Conservation (phyloP, 2,329 filamentous ascomycete species). For the Ceratocystis albifundus region DNA sequence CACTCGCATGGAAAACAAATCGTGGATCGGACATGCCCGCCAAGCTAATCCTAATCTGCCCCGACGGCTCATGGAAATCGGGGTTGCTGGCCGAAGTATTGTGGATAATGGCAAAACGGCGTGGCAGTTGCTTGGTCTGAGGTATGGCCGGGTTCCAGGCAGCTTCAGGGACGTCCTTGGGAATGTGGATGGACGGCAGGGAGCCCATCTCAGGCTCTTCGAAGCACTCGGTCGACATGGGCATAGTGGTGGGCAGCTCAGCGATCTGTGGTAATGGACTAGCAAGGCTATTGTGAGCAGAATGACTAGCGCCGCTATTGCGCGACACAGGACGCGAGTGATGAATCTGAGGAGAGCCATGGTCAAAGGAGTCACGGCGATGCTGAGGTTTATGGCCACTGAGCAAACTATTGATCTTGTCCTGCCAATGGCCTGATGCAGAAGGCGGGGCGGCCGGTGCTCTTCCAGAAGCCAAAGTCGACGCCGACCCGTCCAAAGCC, state of each 20-base stretch:
- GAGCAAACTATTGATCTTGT: conserved; percentile 69
- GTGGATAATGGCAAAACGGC: conserved; percentile 37
- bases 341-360: neutral
- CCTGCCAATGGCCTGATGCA: conserved; percentile 50
- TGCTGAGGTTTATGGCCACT: conserved; percentile 35
- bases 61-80: conserved; percentile 29
- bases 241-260: conserved; percentile 34
- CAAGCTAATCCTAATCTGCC: conserved; percentile 32
- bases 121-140: conserved; percentile 44
- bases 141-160: conserved; percentile 50
- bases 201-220: conserved; percentile 73
- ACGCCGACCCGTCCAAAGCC: conserved; percentile 25
- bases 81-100: conserved; percentile 31
- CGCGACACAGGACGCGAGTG: conserved; percentile 10
- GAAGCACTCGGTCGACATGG: conserved; percentile 68
- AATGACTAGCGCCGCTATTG: neutral
- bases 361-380: conserved; percentile 12
- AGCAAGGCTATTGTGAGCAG: neutral
- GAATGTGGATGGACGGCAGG: conserved; percentile 58
- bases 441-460: neutral
- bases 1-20: conserved; percentile 32
- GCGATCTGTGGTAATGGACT: neutral
- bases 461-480: neutral
- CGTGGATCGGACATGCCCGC: conserved; percentile 33
- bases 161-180: conserved; percentile 47